A percentile compares a stretch with the other conserved stretches of the same genome.
Evolutionary conservation across 768 basidiomycete genomes (phyloP).

Genomic region (Panaeolus papilionaceus): DNA sequence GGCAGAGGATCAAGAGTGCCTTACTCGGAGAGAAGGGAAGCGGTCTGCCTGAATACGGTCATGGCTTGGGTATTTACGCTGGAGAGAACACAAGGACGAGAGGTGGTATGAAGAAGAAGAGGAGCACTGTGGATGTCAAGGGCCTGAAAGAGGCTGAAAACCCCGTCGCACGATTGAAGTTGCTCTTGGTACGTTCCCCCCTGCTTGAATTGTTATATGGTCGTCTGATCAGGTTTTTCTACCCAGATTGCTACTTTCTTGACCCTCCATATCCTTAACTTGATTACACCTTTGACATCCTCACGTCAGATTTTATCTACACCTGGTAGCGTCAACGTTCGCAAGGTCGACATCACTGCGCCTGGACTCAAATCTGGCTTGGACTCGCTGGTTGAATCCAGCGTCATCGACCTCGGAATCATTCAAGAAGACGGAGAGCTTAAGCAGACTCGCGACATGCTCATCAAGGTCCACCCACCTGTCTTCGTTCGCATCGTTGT

Average conservation of each 20-base stretch:
- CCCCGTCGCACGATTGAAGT: conserved; percentile 87
- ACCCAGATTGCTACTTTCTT: conserved; percentile 87
- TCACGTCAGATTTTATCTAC: conserved; percentile 44
- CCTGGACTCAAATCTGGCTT: conserved; percentile 65
- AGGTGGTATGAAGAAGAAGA: conserved; percentile 18
- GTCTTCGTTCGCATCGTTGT: conserved; percentile 33
- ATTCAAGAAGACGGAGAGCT: conserved; percentile 16
- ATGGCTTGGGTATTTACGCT: conserved; percentile 21
- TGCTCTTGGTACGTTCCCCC: conserved; percentile 69
- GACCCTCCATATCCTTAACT: conserved; percentile 89
- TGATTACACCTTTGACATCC: conserved; percentile 87
- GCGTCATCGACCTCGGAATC: conserved; percentile 24
- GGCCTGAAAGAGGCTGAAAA: conserved; percentile 57
- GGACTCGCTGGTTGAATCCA: conserved; percentile 55
- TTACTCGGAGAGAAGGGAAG: conserved; percentile 47
- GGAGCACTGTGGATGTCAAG: conserved; percentile 16
- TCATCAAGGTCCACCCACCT: conserved; percentile 33
- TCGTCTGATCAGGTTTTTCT: conserved; percentile 9
- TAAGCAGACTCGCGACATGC: conserved; percentile 22
- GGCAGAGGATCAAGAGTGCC: conserved; percentile 37
- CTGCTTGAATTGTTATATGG: conserved; percentile 12
- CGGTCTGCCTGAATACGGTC: conserved; percentile 37
- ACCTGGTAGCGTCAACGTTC: conserved; percentile 38
- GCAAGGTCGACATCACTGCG: conserved; percentile 75
- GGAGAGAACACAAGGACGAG: conserved; percentile 21